Evolutionary conservation across 352 stramenopile genomes (phyloP).

Genomic region (Pythium phragmitis): DNA sequence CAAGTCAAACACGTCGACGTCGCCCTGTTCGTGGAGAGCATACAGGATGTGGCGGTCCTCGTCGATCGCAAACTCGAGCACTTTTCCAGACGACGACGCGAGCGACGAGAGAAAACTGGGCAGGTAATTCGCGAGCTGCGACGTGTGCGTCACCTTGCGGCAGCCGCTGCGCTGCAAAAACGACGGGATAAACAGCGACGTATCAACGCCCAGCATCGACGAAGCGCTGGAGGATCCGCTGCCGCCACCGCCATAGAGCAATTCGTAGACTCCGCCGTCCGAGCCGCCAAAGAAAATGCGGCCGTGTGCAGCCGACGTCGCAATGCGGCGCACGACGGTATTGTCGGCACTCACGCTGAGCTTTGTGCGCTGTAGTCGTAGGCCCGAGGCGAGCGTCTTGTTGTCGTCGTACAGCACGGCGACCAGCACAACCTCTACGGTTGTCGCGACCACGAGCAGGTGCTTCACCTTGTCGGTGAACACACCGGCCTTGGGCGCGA

Average conservation of each 20-base stretch:
- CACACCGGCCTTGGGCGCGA: constrained; percentile 84
- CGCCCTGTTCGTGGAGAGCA: constrained; percentile 81
- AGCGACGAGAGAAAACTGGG: constrained; percentile 76
- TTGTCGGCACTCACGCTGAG: constrained; percentile 93
- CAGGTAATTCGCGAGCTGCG: constrained; percentile 76
- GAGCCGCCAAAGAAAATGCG: constrained; percentile 96
- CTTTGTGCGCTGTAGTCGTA: constrained; percentile 74
- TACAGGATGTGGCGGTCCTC: constrained; percentile 91
- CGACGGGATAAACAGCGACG: constrained; percentile 34
- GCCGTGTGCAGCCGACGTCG: constrained; percentile 69
- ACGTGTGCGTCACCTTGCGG: constrained; percentile 92
- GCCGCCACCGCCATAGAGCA: constrained; percentile 62
- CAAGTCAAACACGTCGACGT: constrained; percentile 78
- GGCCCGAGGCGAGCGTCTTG: constrained; percentile 29
- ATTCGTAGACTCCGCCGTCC: constrained; percentile 95
- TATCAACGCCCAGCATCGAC: constrained; percentile 20
- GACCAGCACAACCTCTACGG: constrained; percentile 93
- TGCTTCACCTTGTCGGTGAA: constrained; percentile 94
- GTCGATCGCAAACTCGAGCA: constrained; percentile 89
- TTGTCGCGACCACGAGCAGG: constrained; percentile 94
- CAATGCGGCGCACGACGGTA: constrained; percentile 91
- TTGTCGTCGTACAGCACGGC: constrained; percentile 82
- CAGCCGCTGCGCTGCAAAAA: constrained; percentile 57
- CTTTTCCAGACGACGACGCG: constrained; percentile 71
- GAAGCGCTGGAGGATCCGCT: not conserved